A percentile compares a stretch with the other conserved stretches of the same genome.
Conservation (phyloP, 768 basidiomycete species). For the Boletus insuetus region DNA sequence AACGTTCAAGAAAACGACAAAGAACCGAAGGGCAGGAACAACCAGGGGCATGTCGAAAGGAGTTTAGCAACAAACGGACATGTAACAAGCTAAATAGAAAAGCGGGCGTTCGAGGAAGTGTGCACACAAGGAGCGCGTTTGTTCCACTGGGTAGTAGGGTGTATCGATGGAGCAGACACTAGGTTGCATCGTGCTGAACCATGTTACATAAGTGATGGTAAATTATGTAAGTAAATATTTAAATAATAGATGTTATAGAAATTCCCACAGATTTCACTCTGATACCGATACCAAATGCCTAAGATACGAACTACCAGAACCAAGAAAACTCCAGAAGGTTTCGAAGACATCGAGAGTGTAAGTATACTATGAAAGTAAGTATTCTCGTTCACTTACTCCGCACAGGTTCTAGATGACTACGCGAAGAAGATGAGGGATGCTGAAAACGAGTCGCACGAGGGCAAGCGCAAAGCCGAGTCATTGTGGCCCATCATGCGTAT, state of each 20-base stretch:
- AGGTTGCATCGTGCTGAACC: constrained; percentile 10
- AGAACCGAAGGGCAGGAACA: constrained; percentile 60
- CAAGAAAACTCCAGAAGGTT: constrained; percentile 93
- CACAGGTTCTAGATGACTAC: constrained; percentile 93
- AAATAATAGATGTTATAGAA: background rate
- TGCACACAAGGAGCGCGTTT: constrained; percentile 2
- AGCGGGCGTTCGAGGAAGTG: too few relatives aligned
- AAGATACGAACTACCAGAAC: constrained; percentile 92
- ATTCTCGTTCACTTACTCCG: constrained; percentile 5
- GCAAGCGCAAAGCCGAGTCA: constrained; percentile 91
- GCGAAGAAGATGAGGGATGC: constrained; percentile 99
- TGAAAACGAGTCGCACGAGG: constrained; percentile 98
- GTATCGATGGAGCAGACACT: constrained; percentile 16
- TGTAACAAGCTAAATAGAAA: constrained; percentile 3
- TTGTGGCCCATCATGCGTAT: constrained; percentile 99
- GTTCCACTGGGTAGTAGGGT: constrained; percentile 1
- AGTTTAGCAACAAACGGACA: constrained; percentile 8
- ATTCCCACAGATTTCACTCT: constrained; percentile 18
- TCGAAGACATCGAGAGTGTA: constrained; percentile 87
- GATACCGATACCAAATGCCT: constrained; percentile 73
- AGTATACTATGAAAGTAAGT: constrained; percentile 16
- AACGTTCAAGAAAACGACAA: constrained; percentile 74
- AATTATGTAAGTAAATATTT: too few relatives aligned
- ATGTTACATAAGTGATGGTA: constrained; percentile 7
- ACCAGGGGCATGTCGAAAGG: constrained; percentile 59